These are phyloP conservation scores for Tulasnella sp. DNA, from an alignment of 768 basidiomycete species.

Conservation along the genomic window DNA sequence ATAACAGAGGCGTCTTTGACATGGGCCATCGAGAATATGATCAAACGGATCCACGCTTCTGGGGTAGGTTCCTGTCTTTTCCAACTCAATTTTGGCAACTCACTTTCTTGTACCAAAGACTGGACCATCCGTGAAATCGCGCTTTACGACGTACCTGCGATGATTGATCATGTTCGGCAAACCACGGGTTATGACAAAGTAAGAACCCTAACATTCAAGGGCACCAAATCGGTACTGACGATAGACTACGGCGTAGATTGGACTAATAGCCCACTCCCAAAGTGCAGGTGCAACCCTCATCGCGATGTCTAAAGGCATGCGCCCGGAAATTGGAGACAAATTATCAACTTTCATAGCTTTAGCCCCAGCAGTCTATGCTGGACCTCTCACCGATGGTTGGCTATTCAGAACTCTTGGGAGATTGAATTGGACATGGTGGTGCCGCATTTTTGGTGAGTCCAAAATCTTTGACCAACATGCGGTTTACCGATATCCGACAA, in stretches of 20 bases:
- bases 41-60: constrained; percentile 34
- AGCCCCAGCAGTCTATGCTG: constrained; percentile 38
- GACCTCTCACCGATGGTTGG: constrained; percentile 35
- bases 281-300: constrained; percentile 38
- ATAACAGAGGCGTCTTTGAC: constrained; percentile 35
- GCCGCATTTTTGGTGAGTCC: constrained; percentile 29
- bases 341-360: constrained; percentile 35
- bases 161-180: constrained; percentile 34
- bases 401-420: constrained; percentile 33
- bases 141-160: constrained; percentile 36
- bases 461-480: neutral
- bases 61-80: constrained; percentile 27
- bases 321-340: constrained; percentile 33
- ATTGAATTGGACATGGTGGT: constrained; percentile 35
- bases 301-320: constrained; percentile 35
- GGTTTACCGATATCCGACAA: neutral
- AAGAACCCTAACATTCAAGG: neutral
- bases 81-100: neutral
- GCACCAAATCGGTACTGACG: neutral
- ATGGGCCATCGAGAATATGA: constrained; percentile 34
- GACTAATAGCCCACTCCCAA: constrained; percentile 39
- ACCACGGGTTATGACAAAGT: constrained; percentile 35
- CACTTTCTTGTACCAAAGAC: constrained; percentile 22
- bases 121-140: constrained; percentile 39
- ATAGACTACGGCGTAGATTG: constrained; percentile 24